Conservation (phyloP, 2,329 filamentous ascomycete species). For the Trichophyton schoenleinii region DNA sequence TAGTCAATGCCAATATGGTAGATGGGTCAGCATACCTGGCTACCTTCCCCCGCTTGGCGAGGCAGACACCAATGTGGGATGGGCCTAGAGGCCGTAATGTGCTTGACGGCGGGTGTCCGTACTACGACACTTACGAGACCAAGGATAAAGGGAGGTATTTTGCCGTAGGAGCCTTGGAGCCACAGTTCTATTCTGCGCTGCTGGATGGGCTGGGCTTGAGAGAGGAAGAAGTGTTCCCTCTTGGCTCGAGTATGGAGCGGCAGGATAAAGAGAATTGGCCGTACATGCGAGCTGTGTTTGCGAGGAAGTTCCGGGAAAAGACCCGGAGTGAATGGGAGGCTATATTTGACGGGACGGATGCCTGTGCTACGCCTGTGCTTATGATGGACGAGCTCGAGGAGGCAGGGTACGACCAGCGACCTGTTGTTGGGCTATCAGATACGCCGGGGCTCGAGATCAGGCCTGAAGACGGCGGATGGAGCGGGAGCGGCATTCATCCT, state of each 20-base stretch:
- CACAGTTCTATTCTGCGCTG: slow-evolving; percentile 64
- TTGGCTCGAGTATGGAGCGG: slow-evolving; percentile 40
- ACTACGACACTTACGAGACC: slow-evolving; percentile 81
- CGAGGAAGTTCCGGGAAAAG: slow-evolving; percentile 52
- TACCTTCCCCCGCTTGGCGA: slow-evolving; percentile 59
- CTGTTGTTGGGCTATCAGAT: slow-evolving; percentile 42
- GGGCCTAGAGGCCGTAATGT: slow-evolving; percentile 58
- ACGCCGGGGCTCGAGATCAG: slow-evolving; percentile 53
- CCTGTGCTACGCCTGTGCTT: slow-evolving; percentile 81
- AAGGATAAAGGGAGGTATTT: slow-evolving; percentile 60
- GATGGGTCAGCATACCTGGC: slow-evolving; percentile 72
- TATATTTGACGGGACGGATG: slow-evolving; percentile 81
- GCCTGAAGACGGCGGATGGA: slow-evolving; percentile 57
- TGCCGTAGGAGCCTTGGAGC: slow-evolving; percentile 83
- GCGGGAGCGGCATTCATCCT: slow-evolving; percentile 44
- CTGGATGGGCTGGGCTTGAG: slow-evolving; percentile 54
- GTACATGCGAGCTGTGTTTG: slow-evolving; percentile 50
- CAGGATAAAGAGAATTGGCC: slow-evolving; percentile 56
- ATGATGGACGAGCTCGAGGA: slow-evolving; percentile 58
- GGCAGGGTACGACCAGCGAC: slow-evolving; percentile 38
- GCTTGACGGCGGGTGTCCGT: slow-evolving; percentile 75
- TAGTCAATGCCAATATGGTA: slow-evolving; percentile 95
- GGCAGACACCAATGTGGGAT: slow-evolving; percentile 51
- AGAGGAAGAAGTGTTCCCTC: slow-evolving; percentile 31
- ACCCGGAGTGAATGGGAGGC: slow-evolving; percentile 69